A percentile compares a stretch with the other conserved stretches of the same genome.
phyloP scores from a whole-genome alignment of 1,284 basidiomycete species.

The Crepidotus sp. region DNA sequence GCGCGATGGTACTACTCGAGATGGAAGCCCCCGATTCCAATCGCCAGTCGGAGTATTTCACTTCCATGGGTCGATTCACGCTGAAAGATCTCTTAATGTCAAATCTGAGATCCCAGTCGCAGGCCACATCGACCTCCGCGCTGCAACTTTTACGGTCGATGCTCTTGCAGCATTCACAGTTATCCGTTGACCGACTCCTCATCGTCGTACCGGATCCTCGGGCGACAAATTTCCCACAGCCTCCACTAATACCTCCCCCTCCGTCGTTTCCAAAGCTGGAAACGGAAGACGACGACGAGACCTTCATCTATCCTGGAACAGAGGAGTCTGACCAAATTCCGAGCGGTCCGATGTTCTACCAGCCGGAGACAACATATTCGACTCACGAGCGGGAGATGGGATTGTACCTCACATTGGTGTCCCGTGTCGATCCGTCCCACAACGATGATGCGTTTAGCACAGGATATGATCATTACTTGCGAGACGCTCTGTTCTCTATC shows the following conservation, averaged over 20 bases:
- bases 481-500: slow-evolving; percentile 67
- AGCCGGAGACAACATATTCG: slow-evolving; percentile 62
- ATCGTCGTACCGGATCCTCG: slow-evolving; percentile 57
- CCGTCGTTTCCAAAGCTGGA: slow-evolving; percentile 17
- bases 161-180: slow-evolving; percentile 58
- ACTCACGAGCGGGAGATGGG: slow-evolving; percentile 79
- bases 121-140: slow-evolving; percentile 62
- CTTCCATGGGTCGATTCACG: slow-evolving; percentile 79
- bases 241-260: slow-evolving; percentile 30
- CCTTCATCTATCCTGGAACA: slow-evolving; percentile 56
- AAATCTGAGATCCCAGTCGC: slow-evolving; percentile 62
- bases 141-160: slow-evolving; percentile 75
- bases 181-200: slow-evolving; percentile 61
- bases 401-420: slow-evolving; percentile 72
- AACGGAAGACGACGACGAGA: slow-evolving; percentile 48
- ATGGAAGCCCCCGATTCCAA: slow-evolving; percentile 70
- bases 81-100: slow-evolving; percentile 80
- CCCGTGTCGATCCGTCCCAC: slow-evolving; percentile 70
- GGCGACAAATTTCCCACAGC: slow-evolving; percentile 70
- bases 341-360: slow-evolving; percentile 35
- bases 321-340: slow-evolving; percentile 22
- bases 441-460: slow-evolving; percentile 72
- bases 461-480: slow-evolving; percentile 78
- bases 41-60: slow-evolving; percentile 72
- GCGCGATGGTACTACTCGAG: slow-evolving; percentile 76